Evolutionary conservation across 1,284 basidiomycete species (phyloP), one percentile per base, ranked within the genome.

Genomic region (Naganishia cerealis): DNA sequence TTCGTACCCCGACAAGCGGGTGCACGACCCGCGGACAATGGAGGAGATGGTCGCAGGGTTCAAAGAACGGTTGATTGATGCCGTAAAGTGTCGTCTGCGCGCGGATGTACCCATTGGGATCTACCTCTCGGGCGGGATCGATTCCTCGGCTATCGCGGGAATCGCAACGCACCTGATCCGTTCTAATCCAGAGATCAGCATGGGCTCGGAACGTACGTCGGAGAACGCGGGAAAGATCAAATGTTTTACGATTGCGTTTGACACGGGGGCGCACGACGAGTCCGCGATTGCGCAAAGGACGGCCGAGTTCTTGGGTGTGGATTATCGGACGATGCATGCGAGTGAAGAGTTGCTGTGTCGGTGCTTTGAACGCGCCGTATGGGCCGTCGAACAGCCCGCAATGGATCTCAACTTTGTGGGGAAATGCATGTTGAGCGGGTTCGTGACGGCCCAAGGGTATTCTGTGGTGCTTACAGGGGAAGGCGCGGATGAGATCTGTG

Each of bases 401-500:
- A 62, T 80, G 75, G 62, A 81, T 78, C 55, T 80, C 73, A 73
- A 80, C 76, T 68, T 80, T 75, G 67, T 81, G 70, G 71, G 80
- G 70, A 74, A 82, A 75, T 81, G 80, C 71, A 73, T 80, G 38
- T 75, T 82, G 52, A 78, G 76, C 36, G 72, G 76, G 62, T 77
- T 81, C 67, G 81, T 81, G 67, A 76, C 80, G 71, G 75, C 77
- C 38, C 79, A 80, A 70, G 81, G 81, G 15, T 81, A 81, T 72
- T 81, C 81, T 73, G 80, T 81, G 70, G 81, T 81, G 12, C 73
- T 82, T 48, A 81, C 80, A n/a, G 81, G 81, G 36, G 81, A 82
- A 66, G 81, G 81, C 6, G 78, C 79, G 6, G 81, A 82, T 71
- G 81, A 82, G 74, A 76, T 81, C 66, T 80, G 80, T 63, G 81